A percentile compares a stretch with the other conserved stretches of the same genome.
These are phyloP conservation scores for Didymella keratinophila DNA, from an alignment of 2,329 filamentous ascomycete species.

Conservation along the genomic window DNA sequence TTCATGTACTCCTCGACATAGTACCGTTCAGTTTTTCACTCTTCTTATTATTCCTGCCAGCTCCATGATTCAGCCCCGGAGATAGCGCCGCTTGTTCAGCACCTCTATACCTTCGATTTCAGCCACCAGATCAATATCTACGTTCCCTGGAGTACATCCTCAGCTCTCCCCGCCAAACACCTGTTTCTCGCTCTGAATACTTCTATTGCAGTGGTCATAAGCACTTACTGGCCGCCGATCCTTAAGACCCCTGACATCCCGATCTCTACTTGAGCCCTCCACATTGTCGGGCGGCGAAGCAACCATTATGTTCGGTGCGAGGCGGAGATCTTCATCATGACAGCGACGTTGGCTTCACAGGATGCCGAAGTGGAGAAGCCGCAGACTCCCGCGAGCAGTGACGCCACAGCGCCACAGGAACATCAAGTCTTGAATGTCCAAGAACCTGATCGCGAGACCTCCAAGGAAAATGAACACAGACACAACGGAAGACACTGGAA, in stretches of 20 bases:
- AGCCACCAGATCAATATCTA: slow-evolving; percentile 1
- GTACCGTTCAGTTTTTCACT: too few relatives aligned
- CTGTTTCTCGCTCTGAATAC: not conserved
- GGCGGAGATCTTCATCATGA: not conserved
- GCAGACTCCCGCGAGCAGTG: not conserved
- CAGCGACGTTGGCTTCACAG: not conserved
- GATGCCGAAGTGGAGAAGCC: slow-evolving; percentile 6
- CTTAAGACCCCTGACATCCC: too few relatives aligned
- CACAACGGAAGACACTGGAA: not conserved
- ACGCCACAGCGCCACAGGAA: slow-evolving; percentile 1
- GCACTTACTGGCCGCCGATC: not conserved
- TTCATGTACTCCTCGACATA: too few relatives aligned
- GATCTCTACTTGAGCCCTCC: too few relatives aligned
- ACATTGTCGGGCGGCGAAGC: not conserved
- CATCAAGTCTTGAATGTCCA: not conserved
- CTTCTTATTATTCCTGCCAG: not conserved
- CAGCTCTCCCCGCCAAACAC: not conserved
- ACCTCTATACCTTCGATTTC: slow-evolving; percentile 13
- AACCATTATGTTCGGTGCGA: not conserved
- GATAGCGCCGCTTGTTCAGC: slow-evolving; percentile 33
- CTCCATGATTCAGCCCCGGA: slow-evolving; percentile 9
- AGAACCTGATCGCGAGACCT: not conserved
- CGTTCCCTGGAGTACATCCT: not conserved
- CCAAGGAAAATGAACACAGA: not conserved
- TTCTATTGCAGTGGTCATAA: not conserved